Evolutionary conservation across 305 asterid genomes (phyloP), one percentile per base, ranked within the genome.

Genomic region (Rubia peregrina): DNA sequence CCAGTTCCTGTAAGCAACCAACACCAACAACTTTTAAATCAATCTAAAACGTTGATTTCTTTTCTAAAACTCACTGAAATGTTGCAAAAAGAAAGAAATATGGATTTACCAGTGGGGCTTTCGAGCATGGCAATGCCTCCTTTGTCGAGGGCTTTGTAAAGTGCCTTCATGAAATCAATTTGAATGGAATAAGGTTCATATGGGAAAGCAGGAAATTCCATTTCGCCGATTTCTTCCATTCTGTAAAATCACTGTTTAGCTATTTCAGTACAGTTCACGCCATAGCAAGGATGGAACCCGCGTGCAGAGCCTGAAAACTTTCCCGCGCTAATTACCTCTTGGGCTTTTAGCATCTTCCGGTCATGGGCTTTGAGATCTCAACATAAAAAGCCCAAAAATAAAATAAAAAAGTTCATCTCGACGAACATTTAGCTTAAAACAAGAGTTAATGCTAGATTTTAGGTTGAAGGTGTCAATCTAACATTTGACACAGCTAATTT

Each of bases 41-140:
- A 69, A 60, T 44, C 16, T 0, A 59, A 70, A 60, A 40, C 10
- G 30, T 36, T n/a, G 24, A 24, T 2, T 24, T 42, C 43, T 22
- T 1, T 26, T 3, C 26, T 21, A 65, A 64, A 36, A 9, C 22
- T 13, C 24, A 36, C 36, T 17, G 36, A 12, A 26, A 41, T 21
- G 3, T 41, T 19, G 7, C 5, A 38, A 49, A 41, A 73, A 67
- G 48, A 16, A 49, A 19, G 60, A 14, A 56, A 5, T 7, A 0
- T 49, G 59, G 59, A 17, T 16, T 17, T 79, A 91, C 98, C 99
- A 0, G 99, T 94, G 74, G 99, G 99, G 83, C 98, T 91, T 81
- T 94, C 98, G 71, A 94, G 98, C 96, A 94, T 94, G 17, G 97
- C 85, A 71, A 94, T 81, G 5, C 99, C 99, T 38, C 99, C 99